These are phyloP conservation scores for Yamadazyma tumulicola DNA, from an alignment of 805 yeast genomes.

Conservation along the genomic window DNA sequence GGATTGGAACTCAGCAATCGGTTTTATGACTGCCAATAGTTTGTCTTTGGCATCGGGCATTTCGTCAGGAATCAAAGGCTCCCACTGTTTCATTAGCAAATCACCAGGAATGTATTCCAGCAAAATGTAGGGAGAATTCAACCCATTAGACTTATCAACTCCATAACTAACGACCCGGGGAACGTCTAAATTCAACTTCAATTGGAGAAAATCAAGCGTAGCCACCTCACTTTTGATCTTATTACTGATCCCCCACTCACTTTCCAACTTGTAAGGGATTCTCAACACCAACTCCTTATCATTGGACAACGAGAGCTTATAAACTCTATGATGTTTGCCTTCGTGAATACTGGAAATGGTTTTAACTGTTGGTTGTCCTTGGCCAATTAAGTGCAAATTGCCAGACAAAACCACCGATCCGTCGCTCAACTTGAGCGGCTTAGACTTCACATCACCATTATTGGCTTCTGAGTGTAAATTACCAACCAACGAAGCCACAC, in stretches of 20 bases:
- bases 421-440: slow-evolving; percentile 39
- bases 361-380: slow-evolving; percentile 43
- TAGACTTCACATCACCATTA: slow-evolving; percentile 13
- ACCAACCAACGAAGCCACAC: slow-evolving; percentile 54
- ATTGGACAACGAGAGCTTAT: slow-evolving; percentile 63
- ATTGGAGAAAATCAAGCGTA: slow-evolving; percentile 74
- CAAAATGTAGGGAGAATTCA: slow-evolving; percentile 73
- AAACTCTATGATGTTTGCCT: slow-evolving; percentile 90
- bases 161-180: slow-evolving; percentile 76
- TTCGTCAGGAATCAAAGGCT: slow-evolving; percentile 65
- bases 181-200: slow-evolving; percentile 62
- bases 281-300: slow-evolving; percentile 68
- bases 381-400: slow-evolving; percentile 48
- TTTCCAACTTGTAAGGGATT: slow-evolving; percentile 76
- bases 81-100: slow-evolving; percentile 85
- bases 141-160: slow-evolving; percentile 53
- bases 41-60: slow-evolving; percentile 46
- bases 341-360: slow-evolving; percentile 84
- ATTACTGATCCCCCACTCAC: slow-evolving; percentile 60
- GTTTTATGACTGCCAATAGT: slow-evolving; percentile 61
- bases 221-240: slow-evolving; percentile 89
- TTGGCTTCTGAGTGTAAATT: slow-evolving; percentile 39
- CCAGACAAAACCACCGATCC: slow-evolving; percentile 46
- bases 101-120: slow-evolving; percentile 80
- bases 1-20: slow-evolving; percentile 65